Evolutionary conservation across 2,329 filamentous ascomycete species (phyloP).

Genomic region (Fusarium sp.): DNA sequence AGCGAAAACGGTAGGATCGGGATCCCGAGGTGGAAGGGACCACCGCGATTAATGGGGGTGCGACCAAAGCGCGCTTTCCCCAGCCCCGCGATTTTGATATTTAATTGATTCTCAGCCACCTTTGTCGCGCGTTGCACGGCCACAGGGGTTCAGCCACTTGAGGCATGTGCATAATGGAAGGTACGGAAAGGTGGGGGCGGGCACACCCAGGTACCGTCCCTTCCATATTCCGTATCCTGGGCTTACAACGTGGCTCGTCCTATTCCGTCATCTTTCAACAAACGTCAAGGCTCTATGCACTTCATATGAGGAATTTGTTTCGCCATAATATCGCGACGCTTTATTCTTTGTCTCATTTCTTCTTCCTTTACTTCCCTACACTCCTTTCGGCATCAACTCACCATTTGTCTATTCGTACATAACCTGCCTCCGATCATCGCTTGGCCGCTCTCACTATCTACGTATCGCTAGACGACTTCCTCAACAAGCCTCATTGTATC

Average conservation of each 20-base stretch:
- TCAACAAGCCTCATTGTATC: slow-evolving; percentile 1
- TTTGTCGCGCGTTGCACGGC: slow-evolving; percentile 17
- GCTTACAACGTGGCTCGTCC: slow-evolving; percentile 36
- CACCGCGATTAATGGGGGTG: slow-evolving; percentile 27
- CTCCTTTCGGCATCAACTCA: neutral
- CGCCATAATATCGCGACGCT: neutral
- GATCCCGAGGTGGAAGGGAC: slow-evolving; percentile 27
- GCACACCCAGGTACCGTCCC: neutral
- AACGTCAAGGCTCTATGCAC: neutral
- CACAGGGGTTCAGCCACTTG: slow-evolving; percentile 11
- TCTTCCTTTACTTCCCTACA: neutral
- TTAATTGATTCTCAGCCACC: slow-evolving; percentile 40
- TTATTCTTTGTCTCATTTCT: neutral
- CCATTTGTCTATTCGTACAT: neutral
- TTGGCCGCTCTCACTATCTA: neutral
- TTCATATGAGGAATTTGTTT: neutral
- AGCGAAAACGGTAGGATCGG: neutral
- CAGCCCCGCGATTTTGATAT: slow-evolving; percentile 45
- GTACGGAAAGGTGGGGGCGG: slow-evolving; percentile 10
- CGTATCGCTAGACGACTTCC: neutral
- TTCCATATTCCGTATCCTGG: slow-evolving; percentile 16
- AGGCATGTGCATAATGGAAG: no score
- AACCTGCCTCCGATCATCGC: slow-evolving; percentile 14
- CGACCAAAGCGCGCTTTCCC: slow-evolving; percentile 19
- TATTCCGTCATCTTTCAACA: slow-evolving; percentile 30